Conservation (phyloP, 352 stramenopile genomes). For the Phytophthora cajani region DNA sequence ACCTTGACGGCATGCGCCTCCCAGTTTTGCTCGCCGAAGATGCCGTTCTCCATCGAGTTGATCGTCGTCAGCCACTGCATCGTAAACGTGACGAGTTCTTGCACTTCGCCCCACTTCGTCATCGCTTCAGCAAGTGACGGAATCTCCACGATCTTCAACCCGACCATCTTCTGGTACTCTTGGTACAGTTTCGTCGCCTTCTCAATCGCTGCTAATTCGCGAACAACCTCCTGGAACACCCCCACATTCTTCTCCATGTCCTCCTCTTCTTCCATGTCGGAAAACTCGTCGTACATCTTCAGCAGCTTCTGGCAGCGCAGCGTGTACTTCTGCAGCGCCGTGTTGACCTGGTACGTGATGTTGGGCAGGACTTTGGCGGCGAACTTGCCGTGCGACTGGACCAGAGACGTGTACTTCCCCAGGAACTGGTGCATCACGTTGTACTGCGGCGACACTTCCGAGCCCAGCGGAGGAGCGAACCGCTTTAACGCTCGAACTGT, state of each 20-base stretch:
- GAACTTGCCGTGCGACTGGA: slow-evolving; percentile 70
- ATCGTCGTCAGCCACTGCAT: slow-evolving; percentile 53
- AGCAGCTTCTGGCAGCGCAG: slow-evolving; percentile 59
- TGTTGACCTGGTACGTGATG: slow-evolving; percentile 76
- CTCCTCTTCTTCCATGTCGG: slow-evolving; percentile 51
- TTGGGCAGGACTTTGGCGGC: slow-evolving; percentile 65
- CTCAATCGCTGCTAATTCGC: slow-evolving; percentile 57
- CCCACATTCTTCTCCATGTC: slow-evolving; percentile 64
- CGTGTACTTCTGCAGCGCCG: slow-evolving; percentile 59
- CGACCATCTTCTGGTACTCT: slow-evolving; percentile 76
- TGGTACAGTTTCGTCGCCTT: slow-evolving; percentile 66
- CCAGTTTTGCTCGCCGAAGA: slow-evolving; percentile 77
- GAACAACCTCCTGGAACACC: slow-evolving; percentile 57
- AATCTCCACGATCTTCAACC: slow-evolving; percentile 69
- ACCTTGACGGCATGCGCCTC: slow-evolving; percentile 45
- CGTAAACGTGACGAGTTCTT: slow-evolving; percentile 60
- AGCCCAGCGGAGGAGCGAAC: slow-evolving; percentile 44
- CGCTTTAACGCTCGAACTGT: slow-evolving; percentile 54
- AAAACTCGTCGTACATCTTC: slow-evolving; percentile 59
- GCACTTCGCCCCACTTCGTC: slow-evolving; percentile 57
- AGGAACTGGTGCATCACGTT: slow-evolving; percentile 58
- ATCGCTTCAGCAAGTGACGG: slow-evolving; percentile 49
- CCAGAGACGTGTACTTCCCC: slow-evolving; percentile 52
- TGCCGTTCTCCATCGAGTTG: slow-evolving; percentile 66
- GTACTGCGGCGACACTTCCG: slow-evolving; percentile 42